Evolutionary conservation across 83 land plant genomes (phyloP).

Genomic region (Diphasiastrum complanatum): DNA sequence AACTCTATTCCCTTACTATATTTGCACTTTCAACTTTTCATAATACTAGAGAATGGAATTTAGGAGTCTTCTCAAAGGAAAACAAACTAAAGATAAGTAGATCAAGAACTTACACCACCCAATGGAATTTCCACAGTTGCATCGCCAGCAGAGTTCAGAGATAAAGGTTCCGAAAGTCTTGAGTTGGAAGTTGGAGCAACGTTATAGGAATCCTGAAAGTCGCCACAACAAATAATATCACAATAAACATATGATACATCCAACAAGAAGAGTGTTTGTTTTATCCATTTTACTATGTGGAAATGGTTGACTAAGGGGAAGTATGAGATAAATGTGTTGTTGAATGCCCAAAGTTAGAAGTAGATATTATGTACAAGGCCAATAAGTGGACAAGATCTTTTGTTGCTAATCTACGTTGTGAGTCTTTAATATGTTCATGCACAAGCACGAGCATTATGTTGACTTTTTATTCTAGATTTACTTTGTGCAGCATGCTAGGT

Average conservation of each 20-base stretch:
- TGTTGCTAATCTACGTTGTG: no score
- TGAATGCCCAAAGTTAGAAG: background rate
- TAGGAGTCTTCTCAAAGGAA: background rate
- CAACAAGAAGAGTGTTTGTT: no score
- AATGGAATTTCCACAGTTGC: slow-evolving; percentile 15
- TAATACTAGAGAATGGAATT: background rate
- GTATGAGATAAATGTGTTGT: background rate
- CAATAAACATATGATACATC: no score
- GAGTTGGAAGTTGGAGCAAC: background rate
- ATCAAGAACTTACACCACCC: slow-evolving; percentile 3
- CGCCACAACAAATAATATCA: no score
- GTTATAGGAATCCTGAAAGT: no score
- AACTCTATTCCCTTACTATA: background rate
- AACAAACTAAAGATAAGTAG: background rate
- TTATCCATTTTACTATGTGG: no score
- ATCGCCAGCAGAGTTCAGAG: slow-evolving; percentile 7
- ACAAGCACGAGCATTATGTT: no score
- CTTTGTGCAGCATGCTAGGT: no score
- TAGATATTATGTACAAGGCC: no score
- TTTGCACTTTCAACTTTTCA: background rate
- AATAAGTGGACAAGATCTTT: no score
- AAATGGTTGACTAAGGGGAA: background rate
- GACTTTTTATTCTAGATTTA: no score
- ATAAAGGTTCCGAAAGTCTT: background rate
- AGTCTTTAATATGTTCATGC: no score